Evolutionary conservation across 2,329 filamentous ascomycete species (phyloP).

Genomic region (Macrophomina pseudophaseolina): DNA sequence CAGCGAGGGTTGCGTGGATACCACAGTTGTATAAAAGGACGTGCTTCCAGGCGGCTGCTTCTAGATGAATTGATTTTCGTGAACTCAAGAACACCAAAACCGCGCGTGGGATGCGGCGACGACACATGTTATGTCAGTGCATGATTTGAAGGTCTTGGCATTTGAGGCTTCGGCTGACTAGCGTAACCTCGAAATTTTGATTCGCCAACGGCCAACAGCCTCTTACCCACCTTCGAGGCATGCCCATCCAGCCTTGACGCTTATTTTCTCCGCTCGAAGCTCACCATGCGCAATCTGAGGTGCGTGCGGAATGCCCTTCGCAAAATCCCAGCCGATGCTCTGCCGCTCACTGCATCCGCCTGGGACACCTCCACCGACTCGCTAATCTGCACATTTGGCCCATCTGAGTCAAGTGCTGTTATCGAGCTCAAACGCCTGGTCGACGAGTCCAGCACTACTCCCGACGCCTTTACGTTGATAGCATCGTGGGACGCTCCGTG

Average conservation of each 20-base stretch:
- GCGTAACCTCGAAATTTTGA: constrained; percentile 28
- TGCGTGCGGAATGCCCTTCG: constrained; percentile 74
- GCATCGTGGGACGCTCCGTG: constrained; percentile 89
- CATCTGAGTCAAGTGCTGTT: constrained; percentile 68
- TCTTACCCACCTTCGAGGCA: constrained; percentile 19
- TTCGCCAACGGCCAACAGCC: constrained; percentile 17
- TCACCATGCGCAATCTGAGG: constrained; percentile 84
- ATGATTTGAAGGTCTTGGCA: constrained; percentile 17
- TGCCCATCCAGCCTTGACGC: constrained; percentile 29
- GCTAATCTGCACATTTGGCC: constrained; percentile 83
- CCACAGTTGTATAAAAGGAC: constrained; percentile 21
- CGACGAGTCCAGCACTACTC: constrained; percentile 35
- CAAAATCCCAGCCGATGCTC: constrained; percentile 57
- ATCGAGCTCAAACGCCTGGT: constrained; percentile 72
- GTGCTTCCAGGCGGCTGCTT: constrained; percentile 6
- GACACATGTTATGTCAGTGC: neutral
- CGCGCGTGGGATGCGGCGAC: neutral
- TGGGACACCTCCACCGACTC: constrained; percentile 85
- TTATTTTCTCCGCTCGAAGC: constrained; percentile 8
- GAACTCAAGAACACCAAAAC: constrained; percentile 4
- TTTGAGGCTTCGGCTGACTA: constrained; percentile 27
- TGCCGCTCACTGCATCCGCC: constrained; percentile 74
- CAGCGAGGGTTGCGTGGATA: neutral
- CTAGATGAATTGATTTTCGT: constrained; percentile 25
- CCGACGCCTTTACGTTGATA: constrained; percentile 55